Conservation (phyloP, 257 asterid genomes). For the Paulownia fortunei region DNA sequence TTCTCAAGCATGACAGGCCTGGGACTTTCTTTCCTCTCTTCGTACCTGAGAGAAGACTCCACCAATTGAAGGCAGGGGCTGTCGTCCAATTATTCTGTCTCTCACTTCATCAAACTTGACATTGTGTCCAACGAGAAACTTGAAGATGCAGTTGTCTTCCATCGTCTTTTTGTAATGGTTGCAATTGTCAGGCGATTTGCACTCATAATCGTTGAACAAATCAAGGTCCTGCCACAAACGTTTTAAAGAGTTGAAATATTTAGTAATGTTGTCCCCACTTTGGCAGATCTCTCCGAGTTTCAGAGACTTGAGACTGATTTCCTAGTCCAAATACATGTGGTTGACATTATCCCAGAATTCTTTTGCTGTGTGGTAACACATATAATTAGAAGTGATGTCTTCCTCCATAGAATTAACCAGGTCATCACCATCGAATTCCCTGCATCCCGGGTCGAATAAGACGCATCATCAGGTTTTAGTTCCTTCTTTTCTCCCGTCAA, state of each 20-base stretch:
- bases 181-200: not conserved
- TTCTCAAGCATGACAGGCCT: too few relatives aligned
- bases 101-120: constrained; percentile 11
- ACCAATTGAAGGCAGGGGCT: not conserved
- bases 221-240: not conserved
- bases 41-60: too few relatives aligned
- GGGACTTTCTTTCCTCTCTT: too few relatives aligned
- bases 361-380: not conserved
- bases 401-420: constrained; percentile 1
- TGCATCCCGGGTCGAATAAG: not conserved
- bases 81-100: not conserved
- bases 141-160: not conserved
- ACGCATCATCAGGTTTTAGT: not conserved
- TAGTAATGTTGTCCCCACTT: not conserved
- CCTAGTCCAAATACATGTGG: not conserved
- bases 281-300: not conserved
- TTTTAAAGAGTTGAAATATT: not conserved
- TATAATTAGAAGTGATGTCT: not conserved
- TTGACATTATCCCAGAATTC: not conserved
- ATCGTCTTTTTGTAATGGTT: not conserved
- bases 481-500: not conserved
- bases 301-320: constrained; percentile 6
- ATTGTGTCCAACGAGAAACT: not conserved
- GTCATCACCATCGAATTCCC: not conserved
- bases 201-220: not conserved